phyloP scores from a whole-genome alignment of 768 basidiomycete species.

The Sporobolomyces roseus region DNA sequence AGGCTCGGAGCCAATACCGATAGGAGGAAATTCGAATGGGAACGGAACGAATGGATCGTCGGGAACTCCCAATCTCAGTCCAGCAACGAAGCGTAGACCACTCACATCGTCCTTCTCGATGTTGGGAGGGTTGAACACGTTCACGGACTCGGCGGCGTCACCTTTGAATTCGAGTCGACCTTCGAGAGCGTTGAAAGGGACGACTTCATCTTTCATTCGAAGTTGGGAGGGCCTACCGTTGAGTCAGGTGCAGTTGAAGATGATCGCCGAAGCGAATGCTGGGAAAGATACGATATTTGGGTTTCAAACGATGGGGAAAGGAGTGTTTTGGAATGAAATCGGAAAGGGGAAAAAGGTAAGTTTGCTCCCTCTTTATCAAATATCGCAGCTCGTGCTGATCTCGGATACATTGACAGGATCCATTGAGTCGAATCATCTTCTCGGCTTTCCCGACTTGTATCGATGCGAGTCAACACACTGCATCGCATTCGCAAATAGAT shows the following conservation, averaged over 20 bases:
- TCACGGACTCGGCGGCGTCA: background rate
- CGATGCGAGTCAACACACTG: slow-evolving; percentile 74
- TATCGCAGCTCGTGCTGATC: background rate
- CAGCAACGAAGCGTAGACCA: slow-evolving; percentile 22
- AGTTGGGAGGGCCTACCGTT: slow-evolving; percentile 39
- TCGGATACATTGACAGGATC: slow-evolving; percentile 62
- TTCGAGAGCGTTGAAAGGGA: slow-evolving; percentile 56
- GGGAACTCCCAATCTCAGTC: background rate
- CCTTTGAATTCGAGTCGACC: slow-evolving; percentile 14
- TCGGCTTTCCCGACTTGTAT: slow-evolving; percentile 85
- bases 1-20: background rate
- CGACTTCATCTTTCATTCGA: slow-evolving; percentile 66
- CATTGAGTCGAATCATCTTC: slow-evolving; percentile 77
- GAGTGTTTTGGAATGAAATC: slow-evolving; percentile 29
- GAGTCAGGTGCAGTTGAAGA: slow-evolving; percentile 15
- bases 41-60: background rate
- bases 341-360: slow-evolving; percentile 33
- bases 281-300: slow-evolving; percentile 34
- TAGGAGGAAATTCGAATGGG: background rate
- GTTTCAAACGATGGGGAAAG: slow-evolving; percentile 34
- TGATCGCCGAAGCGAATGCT: slow-evolving; percentile 23
- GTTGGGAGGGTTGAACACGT: slow-evolving; percentile 17
- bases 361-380: background rate
- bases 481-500: slow-evolving; percentile 73
- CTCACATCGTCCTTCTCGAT: slow-evolving; percentile 36